Evolutionary conservation across 2,329 filamentous ascomycete species (phyloP).

Genomic region (Coniochaeta sp.): DNA sequence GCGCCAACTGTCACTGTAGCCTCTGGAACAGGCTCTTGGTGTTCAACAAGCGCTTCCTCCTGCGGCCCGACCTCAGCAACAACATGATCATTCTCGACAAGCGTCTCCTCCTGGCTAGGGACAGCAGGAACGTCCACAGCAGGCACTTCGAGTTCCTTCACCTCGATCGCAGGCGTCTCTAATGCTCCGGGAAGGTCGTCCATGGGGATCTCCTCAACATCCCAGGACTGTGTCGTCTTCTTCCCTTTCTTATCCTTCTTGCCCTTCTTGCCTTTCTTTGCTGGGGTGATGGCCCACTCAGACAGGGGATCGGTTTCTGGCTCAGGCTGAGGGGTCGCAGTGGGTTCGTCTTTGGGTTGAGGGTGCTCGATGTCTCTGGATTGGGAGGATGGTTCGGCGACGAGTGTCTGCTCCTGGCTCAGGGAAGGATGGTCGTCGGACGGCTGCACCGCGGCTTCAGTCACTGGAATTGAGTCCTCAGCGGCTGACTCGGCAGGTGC

Average conservation of each 20-base stretch:
- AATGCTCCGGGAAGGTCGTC: not conserved
- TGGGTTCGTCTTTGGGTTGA: not conserved
- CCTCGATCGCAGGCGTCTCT: not conserved
- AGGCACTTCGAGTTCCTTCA: conserved; percentile 5
- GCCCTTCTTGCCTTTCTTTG: conserved; percentile 24
- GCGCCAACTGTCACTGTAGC: no score
- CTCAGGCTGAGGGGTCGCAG: not conserved
- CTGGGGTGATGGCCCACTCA: not conserved
- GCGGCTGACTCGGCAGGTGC: not conserved
- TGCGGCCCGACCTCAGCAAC: no score
- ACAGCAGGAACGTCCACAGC: conserved; percentile 1
- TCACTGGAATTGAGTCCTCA: not conserved
- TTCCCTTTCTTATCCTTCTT: no score
- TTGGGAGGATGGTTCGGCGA: not conserved
- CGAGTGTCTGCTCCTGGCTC: conserved; percentile 1
- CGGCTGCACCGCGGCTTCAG: not conserved
- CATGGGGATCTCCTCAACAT: conserved; percentile 5
- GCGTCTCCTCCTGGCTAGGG: not conserved
- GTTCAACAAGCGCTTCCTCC: no score
- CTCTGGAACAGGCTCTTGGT: no score
- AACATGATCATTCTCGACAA: no score
- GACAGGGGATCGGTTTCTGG: not conserved
- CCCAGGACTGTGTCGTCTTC: conserved; percentile 8
- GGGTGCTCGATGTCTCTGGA: not conserved
- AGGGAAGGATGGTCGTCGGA: not conserved